phyloP scores from a whole-genome alignment of 2,329 filamentous ascomycete genomes.

The Aspergillus nomiae region DNA sequence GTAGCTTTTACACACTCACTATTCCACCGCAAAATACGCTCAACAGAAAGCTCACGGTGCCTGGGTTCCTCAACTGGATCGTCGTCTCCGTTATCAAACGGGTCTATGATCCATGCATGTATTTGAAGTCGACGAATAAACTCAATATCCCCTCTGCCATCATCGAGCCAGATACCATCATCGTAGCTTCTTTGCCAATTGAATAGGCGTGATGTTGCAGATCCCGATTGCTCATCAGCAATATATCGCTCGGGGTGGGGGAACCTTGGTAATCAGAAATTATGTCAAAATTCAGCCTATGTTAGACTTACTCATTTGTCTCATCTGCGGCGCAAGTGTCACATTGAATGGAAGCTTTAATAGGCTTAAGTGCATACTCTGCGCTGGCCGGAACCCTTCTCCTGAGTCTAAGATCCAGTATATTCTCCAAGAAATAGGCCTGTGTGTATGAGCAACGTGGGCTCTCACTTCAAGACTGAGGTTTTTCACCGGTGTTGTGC shows the following conservation, averaged over 20 bases:
- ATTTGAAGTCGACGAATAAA: constrained; percentile 18
- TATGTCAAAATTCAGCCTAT: not conserved
- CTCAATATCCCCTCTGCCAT: constrained; percentile 20
- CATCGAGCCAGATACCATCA: constrained; percentile 27
- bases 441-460: constrained; percentile 5
- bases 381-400: constrained; percentile 6
- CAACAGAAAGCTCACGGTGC: constrained; percentile 4
- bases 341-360: not conserved
- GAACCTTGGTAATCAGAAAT: constrained; percentile 8
- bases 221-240: constrained; percentile 19
- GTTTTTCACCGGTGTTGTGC: not conserved
- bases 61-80: constrained; percentile 10
- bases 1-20: not conserved
- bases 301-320: constrained; percentile 6
- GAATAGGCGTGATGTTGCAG: constrained; percentile 24
- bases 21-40: constrained; percentile 20
- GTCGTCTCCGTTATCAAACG: constrained; percentile 8
- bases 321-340: not conserved
- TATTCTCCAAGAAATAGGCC: constrained; percentile 18
- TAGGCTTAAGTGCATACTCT: constrained; percentile 1
- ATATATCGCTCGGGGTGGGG: constrained; percentile 4
- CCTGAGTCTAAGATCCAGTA: constrained; percentile 17
- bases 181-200: constrained; percentile 28
- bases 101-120: constrained; percentile 28
- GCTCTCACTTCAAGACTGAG: constrained; percentile 7